phyloP scores from a whole-genome alignment of 306 rosid genomes.

The Cicer arietinum region DNA sequence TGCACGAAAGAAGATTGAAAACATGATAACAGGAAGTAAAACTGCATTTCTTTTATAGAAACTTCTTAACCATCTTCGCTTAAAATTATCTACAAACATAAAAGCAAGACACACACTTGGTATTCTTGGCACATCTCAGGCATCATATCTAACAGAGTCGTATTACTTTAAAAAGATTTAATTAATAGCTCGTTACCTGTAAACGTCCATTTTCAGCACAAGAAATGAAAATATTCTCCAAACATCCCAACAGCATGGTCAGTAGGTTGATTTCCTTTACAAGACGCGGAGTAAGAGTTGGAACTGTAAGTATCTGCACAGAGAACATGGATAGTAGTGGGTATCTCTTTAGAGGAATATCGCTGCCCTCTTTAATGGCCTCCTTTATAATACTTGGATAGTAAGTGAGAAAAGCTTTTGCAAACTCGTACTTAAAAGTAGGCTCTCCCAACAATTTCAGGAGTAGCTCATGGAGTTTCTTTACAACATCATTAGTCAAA shows the following conservation, averaged over 20 bases:
- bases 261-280: conserved; percentile 91
- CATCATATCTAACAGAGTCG: conserved; percentile 17
- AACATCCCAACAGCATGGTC: conserved; percentile 74
- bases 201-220: conserved; percentile 74
- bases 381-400: conserved; percentile 81
- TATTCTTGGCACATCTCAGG: conserved; percentile 29
- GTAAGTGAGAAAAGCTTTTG: conserved; percentile 83
- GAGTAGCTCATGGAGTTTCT: conserved; percentile 83
- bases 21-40: conserved; percentile 25
- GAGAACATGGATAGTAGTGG: conserved; percentile 76
- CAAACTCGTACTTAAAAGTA: conserved; percentile 81
- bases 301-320: conserved; percentile 96
- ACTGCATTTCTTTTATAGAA: conserved; percentile 19
- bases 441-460: conserved; percentile 93
- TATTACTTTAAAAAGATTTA: conserved; percentile 24
- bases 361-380: conserved; percentile 59
- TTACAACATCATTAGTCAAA: conserved; percentile 57
- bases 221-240: conserved; percentile 75
- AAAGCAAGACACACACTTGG: neutral
- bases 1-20: conserved; percentile 33
- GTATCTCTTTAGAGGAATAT: conserved; percentile 56
- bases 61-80: conserved; percentile 16
- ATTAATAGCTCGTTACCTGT: conserved; percentile 63
- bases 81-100: conserved; percentile 22
- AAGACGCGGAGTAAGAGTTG: conserved; percentile 87